These are phyloP conservation scores for Saccharomycopsis vini DNA, from an alignment of 805 yeast species.

Conservation along the genomic window DNA sequence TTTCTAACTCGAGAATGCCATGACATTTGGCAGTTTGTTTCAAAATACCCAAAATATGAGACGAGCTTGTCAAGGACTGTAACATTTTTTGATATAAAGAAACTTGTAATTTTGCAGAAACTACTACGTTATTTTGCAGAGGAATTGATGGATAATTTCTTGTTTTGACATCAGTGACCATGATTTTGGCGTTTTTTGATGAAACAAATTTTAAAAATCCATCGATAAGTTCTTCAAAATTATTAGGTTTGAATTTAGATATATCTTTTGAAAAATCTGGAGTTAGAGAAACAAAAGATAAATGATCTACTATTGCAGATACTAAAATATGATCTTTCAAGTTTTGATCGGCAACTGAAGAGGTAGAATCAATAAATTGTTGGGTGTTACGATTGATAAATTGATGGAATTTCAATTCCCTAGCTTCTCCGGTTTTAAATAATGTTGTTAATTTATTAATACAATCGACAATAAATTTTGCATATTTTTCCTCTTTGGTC, in stretches of 20 bases:
- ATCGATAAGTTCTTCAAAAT: constrained; percentile 1
- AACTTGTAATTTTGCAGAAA: constrained; percentile 49
- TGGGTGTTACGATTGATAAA: constrained; percentile 30
- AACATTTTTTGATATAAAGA: constrained; percentile 47
- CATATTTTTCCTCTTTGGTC: constrained; percentile 20
- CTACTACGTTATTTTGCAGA: constrained; percentile 37
- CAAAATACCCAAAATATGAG: constrained; percentile 34
- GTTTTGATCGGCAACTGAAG: constrained; percentile 11
- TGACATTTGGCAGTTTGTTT: constrained; percentile 40
- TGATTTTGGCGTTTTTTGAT: constrained; percentile 20
- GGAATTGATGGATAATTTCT: constrained; percentile 39
- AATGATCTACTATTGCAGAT: constrained; percentile 57
- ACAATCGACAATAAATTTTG: constrained; percentile 34
- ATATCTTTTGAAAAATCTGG: too few relatives aligned
- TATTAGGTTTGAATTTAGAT: too few relatives aligned
- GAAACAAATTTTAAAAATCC: constrained; percentile 21
- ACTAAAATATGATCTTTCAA: constrained; percentile 33
- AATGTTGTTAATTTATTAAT: constrained; percentile 35
- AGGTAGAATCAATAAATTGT: neutral
- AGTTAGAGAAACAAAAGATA: neutral
- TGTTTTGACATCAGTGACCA: constrained; percentile 54
- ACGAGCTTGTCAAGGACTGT: constrained; percentile 21
- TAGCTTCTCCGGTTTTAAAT: constrained; percentile 40
- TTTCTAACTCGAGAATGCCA: constrained; percentile 37
- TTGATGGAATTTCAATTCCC: constrained; percentile 55